Percentiles rank a stretch among this genome's conserved stretches.
These are phyloP conservation scores for Coffea humblotiana DNA, from an alignment of 305 asterid species.

Conservation along the genomic window DNA sequence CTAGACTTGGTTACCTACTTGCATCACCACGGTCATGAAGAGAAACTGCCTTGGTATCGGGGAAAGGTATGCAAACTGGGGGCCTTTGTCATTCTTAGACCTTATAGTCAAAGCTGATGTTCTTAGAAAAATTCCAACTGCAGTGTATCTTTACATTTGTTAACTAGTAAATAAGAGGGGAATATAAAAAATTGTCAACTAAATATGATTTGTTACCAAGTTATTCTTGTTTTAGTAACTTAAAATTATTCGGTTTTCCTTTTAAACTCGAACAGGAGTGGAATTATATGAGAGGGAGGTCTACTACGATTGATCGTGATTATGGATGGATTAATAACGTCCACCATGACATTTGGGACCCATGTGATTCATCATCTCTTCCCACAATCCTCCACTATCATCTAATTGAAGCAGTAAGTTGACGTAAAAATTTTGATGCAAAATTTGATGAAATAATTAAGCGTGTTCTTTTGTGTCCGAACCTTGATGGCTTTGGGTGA, in stretches of 20 bases:
- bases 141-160: conserved; percentile 8
- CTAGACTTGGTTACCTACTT: conserved; percentile 57
- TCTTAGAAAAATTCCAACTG: neutral
- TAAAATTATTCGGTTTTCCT: too few species aligned
- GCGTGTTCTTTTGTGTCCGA: neutral
- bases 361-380: conserved; percentile 96
- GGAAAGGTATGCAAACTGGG: conserved; percentile 42
- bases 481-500: conserved; percentile 1
- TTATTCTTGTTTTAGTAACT: too few species aligned
- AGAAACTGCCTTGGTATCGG: conserved; percentile 64
- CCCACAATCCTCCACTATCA: conserved; percentile 97
- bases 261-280: conserved; percentile 58
- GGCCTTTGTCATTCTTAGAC: neutral
- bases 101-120: conserved; percentile 3
- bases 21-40: conserved; percentile 65
- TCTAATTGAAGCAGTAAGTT: conserved; percentile 84
- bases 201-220: neutral
- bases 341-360: conserved; percentile 96
- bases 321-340: conserved; percentile 91
- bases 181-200: neutral
- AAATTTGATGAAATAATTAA: neutral
- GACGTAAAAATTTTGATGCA: conserved; percentile 5
- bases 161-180: neutral
- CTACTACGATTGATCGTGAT: conserved; percentile 89
- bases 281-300: conserved; percentile 95